Evolutionary conservation across 2,329 filamentous ascomycete genomes (phyloP).

Genomic region (Xylaria hypoxylon): DNA sequence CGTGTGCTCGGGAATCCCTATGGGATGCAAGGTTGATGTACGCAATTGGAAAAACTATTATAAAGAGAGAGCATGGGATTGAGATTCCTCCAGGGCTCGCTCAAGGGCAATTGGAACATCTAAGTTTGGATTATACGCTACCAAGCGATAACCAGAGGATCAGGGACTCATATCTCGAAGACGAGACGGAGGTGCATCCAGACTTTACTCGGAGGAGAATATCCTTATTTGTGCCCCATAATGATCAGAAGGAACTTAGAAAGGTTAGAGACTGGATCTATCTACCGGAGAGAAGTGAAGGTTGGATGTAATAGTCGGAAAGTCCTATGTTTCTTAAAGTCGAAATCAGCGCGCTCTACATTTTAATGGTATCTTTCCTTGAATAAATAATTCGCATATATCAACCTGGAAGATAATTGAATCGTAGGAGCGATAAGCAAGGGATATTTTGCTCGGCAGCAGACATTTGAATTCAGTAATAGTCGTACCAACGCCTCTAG

Average conservation of each 20-base stretch:
- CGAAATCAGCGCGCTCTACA: too few relatives aligned
- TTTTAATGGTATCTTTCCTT: too few relatives aligned
- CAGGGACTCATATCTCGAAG: slow-evolving; percentile 34
- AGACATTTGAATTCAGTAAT: too few relatives aligned
- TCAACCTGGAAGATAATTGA: too few relatives aligned
- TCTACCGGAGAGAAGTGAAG: slow-evolving; percentile 9
- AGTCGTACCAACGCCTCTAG: too few relatives aligned
- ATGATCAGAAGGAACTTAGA: not conserved
- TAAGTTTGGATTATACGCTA: slow-evolving; percentile 2
- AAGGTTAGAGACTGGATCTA: slow-evolving; percentile 32
- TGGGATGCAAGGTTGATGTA: slow-evolving; percentile 36
- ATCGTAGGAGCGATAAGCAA: too few relatives aligned
- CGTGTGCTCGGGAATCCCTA: slow-evolving; percentile 28
- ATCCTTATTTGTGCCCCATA: slow-evolving; percentile 21
- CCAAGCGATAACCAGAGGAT: slow-evolving; percentile 34
- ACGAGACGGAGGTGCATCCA: slow-evolving; percentile 21
- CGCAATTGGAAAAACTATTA: slow-evolving; percentile 28
- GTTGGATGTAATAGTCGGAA: too few relatives aligned
- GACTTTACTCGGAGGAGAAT: slow-evolving; percentile 28
- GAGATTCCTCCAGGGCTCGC: not conserved
- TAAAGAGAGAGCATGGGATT: slow-evolving; percentile 39
- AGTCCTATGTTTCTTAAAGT: too few relatives aligned
- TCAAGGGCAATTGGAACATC: not conserved
- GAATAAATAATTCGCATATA: too few relatives aligned
- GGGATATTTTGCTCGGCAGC: too few relatives aligned